Base-by-base conservation (phyloP, 169 alveolate species). In the Plasmodium gonderi region DNA sequence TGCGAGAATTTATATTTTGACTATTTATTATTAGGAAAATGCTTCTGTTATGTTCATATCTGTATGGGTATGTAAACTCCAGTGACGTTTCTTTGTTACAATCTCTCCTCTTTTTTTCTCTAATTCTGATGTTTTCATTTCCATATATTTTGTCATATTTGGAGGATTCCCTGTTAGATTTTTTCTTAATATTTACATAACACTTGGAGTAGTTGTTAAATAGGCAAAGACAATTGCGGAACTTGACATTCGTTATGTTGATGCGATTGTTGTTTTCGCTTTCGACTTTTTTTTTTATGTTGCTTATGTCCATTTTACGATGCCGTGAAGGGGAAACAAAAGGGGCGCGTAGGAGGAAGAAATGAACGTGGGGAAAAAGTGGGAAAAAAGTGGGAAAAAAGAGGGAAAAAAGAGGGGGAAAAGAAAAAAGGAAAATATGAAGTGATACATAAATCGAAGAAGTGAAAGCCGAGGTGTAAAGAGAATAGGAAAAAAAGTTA, bases 121-220 rank as follows among this genome's bases (percentile, higher is more conserved):
- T 38, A 12, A 75, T 12, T 75, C 79, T n/a, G 40, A 87, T 87
- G 72, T 87, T 87, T 40, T 87, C 93, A 75, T 40, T 75, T 31
- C 93, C 93, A 23, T 87, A 87, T 75, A 87, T 87, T 40, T 87
- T 87, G 5, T 87, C 93, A 87, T 87, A 75, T 87, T 64, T 87
- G 23, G 69, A 74, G 33, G 67, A 26, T 8, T 87, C 93, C 29
- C 49, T 36, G 38, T 44, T 69, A 45, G 67, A 75, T 23, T 33
- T 87, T n/a, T 87, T 74, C 38, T 75, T 87, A 38, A 87, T 64
- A 47, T 87, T 87, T 20, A 87, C 17, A 45, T 87, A 87, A 31
- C 93, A 87, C 67, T 75, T 75, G 11, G 93, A 87, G 78, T 87
- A 87, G 38, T 60, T 87, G 44, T 87, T 87, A 68, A 74, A 87